Evolutionary conservation across 140 eudicot species (phyloP).

Genomic region (Stevia rebaudiana): DNA sequence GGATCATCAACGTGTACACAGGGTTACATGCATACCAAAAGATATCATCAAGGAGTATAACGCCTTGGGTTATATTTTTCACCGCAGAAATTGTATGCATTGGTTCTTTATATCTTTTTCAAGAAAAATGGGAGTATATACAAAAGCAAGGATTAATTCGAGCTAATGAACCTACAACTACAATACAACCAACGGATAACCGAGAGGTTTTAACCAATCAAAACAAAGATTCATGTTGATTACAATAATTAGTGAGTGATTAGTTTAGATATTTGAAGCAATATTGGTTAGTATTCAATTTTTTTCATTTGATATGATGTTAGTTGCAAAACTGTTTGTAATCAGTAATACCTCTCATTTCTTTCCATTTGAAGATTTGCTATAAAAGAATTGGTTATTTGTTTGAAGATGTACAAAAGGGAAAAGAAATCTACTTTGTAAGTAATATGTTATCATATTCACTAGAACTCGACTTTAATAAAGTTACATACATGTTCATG

Average conservation of each 20-base stretch:
- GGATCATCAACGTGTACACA: slow-evolving; percentile 65
- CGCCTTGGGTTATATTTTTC: slow-evolving; percentile 57
- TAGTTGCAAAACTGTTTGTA: slow-evolving; percentile 14
- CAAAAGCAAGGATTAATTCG: slow-evolving; percentile 48
- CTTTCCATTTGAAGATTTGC: background rate
- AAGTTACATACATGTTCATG: slow-evolving; percentile 13
- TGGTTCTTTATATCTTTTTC: slow-evolving; percentile 64
- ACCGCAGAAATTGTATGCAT: slow-evolving; percentile 60
- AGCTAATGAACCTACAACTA: slow-evolving; percentile 28
- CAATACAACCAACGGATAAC: slow-evolving; percentile 31
- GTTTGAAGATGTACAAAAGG: slow-evolving; percentile 7
- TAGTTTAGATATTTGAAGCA: slow-evolving; percentile 1
- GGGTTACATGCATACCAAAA: slow-evolving; percentile 71
- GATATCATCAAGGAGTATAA: slow-evolving; percentile 50
- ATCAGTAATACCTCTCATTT: slow-evolving; percentile 7
- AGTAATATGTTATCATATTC: background rate
- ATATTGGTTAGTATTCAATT: background rate
- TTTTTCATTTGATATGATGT: background rate
- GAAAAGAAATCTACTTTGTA: slow-evolving; percentile 6
- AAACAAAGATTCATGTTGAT: slow-evolving; percentile 18
- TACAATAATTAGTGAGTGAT: background rate
- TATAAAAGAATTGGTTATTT: background rate
- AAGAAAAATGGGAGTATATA: slow-evolving; percentile 82
- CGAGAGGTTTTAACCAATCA: slow-evolving; percentile 20
- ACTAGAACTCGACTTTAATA: slow-evolving; percentile 6